Evolutionary conservation across 2,329 filamentous ascomycete genomes (phyloP).

Genomic region (Pleurostoma richardsiae): DNA sequence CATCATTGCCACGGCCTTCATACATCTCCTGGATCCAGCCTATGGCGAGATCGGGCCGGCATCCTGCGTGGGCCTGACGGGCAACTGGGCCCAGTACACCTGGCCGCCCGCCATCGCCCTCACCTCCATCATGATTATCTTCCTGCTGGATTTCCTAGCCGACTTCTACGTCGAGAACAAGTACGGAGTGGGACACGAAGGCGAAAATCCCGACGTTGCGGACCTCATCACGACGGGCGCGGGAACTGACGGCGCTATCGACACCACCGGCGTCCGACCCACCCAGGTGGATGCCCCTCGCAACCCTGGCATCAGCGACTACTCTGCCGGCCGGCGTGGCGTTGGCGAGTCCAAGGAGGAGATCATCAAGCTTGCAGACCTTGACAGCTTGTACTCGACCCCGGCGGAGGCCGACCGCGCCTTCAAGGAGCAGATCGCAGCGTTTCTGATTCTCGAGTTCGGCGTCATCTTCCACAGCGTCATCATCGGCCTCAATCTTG

Average conservation of each 20-base stretch:
- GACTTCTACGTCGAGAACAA: conserved; percentile 45
- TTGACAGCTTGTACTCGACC: conserved; percentile 9
- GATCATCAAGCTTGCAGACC: conserved; percentile 4
- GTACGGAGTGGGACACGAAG: conserved; percentile 23
- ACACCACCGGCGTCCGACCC: background rate
- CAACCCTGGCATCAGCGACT: background rate
- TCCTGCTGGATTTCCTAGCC: conserved; percentile 43
- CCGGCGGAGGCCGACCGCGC: conserved; percentile 19
- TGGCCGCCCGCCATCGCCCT: conserved; percentile 49
- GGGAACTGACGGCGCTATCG: conserved; percentile 3
- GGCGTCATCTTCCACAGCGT: conserved; percentile 60
- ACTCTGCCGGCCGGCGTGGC: background rate
- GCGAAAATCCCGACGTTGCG: no score
- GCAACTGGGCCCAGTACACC: conserved; percentile 42
- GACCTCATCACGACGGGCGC: conserved; percentile 5
- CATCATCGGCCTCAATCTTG: conserved; percentile 58
- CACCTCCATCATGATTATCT: conserved; percentile 39
- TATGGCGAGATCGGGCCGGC: conserved; percentile 24
- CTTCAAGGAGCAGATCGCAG: conserved; percentile 35
- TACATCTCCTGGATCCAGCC: conserved; percentile 46
- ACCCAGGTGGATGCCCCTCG: background rate
- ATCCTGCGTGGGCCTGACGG: conserved; percentile 39
- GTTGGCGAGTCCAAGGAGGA: background rate
- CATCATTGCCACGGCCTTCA: conserved; percentile 73
- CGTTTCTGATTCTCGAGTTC: conserved; percentile 45